phyloP scores from a whole-genome alignment of 2,329 filamentous ascomycete genomes.

The Bipolaris gigantea region DNA sequence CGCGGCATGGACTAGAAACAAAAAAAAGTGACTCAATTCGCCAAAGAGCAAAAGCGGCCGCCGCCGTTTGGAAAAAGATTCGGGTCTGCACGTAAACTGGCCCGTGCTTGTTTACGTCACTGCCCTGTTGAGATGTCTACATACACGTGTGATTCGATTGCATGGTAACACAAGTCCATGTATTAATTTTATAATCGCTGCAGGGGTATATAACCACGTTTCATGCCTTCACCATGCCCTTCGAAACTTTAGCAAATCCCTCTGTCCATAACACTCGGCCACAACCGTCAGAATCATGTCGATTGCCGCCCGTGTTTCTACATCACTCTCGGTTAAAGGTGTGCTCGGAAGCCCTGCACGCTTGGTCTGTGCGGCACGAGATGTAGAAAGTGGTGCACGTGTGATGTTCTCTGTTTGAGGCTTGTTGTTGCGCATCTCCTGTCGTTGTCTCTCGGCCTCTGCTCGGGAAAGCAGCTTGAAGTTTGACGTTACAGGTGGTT shows the following conservation, averaged over 20 bases:
- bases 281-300: slow-evolving; percentile 91
- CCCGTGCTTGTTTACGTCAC: slow-evolving; percentile 22
- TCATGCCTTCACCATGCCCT: slow-evolving; percentile 43
- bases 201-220: slow-evolving; percentile 1
- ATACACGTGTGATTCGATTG: no score
- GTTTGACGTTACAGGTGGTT: background rate
- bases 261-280: slow-evolving; percentile 87
- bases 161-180: background rate
- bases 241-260: slow-evolving; percentile 77
- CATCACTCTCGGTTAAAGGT: slow-evolving; percentile 48
- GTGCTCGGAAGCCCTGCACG: background rate
- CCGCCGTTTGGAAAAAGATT: slow-evolving; percentile 14
- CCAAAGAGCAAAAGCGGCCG: slow-evolving; percentile 26
- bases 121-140: background rate
- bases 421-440: slow-evolving; percentile 15
- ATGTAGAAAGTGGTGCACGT: background rate
- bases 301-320: slow-evolving; percentile 65
- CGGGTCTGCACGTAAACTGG: slow-evolving; percentile 7
- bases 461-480: slow-evolving; percentile 14
- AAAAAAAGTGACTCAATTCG: slow-evolving; percentile 32
- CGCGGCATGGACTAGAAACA: slow-evolving; percentile 35
- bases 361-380: background rate
- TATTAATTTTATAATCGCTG: slow-evolving; percentile 1
- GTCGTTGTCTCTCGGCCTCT: slow-evolving; percentile 28
- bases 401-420: background rate